Conservation (phyloP, 2,329 filamentous ascomycete species). For the Purpureocillium lavendulum region DNA sequence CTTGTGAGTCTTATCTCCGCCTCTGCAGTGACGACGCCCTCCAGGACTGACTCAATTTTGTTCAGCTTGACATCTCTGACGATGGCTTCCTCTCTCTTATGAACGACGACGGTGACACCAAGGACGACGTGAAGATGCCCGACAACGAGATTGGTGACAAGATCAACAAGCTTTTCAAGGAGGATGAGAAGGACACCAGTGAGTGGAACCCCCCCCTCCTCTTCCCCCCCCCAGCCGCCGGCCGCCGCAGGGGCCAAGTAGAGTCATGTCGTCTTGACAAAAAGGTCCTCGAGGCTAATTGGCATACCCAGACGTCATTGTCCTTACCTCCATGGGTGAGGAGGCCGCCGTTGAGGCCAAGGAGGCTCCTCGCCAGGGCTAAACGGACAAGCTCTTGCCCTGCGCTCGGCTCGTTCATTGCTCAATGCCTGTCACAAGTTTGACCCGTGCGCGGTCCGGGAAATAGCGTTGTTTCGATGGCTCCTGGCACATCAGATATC, state of each 20-base stretch:
- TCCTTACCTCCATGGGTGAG: conserved; percentile 95
- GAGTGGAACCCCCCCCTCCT: too few species aligned
- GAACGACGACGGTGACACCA: conserved; percentile 74
- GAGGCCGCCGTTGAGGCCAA: conserved; percentile 88
- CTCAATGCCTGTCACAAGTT: conserved; percentile 16
- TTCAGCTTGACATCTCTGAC: conserved; percentile 84
- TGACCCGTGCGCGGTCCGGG: conserved; percentile 13
- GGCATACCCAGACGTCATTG: conserved; percentile 65
- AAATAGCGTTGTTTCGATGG: conserved; percentile 21
- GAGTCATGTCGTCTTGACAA: too few species aligned
- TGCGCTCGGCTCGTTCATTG: conserved; percentile 14
- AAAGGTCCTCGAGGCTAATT: conserved; percentile 13
- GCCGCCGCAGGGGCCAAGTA: too few species aligned
- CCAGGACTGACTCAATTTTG: conserved; percentile 4
- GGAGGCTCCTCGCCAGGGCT: conserved; percentile 58
- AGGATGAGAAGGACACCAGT: conserved; percentile 91
- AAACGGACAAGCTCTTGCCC: conserved; percentile 12
- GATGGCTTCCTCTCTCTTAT: conserved; percentile 94
- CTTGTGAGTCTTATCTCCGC: conserved; percentile 59
- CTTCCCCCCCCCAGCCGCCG: neutral
- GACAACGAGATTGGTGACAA: conserved; percentile 83
- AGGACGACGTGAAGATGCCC: conserved; percentile 92
- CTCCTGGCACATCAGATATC: conserved; percentile 24
- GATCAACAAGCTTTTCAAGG: conserved; percentile 71
- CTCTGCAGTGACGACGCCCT: conserved; percentile 4